phyloP scores from a whole-genome alignment of 2,329 filamentous ascomycete genomes.

The Colletotrichum agaves region DNA sequence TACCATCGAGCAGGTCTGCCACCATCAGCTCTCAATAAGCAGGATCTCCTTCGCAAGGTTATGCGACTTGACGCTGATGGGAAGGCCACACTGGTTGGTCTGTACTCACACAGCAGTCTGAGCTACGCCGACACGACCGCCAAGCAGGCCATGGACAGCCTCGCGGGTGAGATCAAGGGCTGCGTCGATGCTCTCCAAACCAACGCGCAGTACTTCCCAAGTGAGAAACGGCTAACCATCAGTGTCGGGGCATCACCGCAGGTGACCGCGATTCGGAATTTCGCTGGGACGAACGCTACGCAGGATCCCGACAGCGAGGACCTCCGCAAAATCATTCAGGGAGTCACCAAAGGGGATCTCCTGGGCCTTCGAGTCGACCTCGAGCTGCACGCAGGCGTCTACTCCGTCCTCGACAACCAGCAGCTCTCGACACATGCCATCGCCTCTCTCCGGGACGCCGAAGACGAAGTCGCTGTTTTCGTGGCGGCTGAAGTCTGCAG shows the following conservation, averaged over 20 bases:
- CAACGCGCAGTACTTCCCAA: constrained; percentile 34
- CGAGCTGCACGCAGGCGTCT: constrained; percentile 74
- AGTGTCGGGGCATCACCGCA: constrained; percentile 49
- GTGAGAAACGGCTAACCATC: constrained; percentile 40
- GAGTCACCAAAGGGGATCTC: not conserved
- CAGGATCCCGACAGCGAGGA: not conserved
- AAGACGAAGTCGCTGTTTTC: constrained; percentile 63
- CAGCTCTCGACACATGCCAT: constrained; percentile 67
- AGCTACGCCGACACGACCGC: constrained; percentile 45
- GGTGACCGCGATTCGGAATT: constrained; percentile 44
- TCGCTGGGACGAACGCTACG: not conserved
- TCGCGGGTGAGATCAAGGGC: constrained; percentile 45
- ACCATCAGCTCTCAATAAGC: constrained; percentile 52
- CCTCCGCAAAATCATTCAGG: not conserved
- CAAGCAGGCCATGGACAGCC: constrained; percentile 44
- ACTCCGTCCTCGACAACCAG: constrained; percentile 72
- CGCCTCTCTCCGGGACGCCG: constrained; percentile 41
- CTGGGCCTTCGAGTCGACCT: constrained; percentile 45
- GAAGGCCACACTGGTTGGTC: constrained; percentile 38
- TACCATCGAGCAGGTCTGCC: constrained; percentile 70
- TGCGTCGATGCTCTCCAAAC: constrained; percentile 42
- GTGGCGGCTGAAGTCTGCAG: constrained; percentile 71
- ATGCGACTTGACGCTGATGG: constrained; percentile 41
- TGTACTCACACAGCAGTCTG: constrained; percentile 49
- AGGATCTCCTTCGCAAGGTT: constrained; percentile 50